A percentile compares a stretch with the other conserved stretches of the same genome.
phyloP scores from a whole-genome alignment of 106 monocot genomes.

The Dioscorea alata region DNA sequence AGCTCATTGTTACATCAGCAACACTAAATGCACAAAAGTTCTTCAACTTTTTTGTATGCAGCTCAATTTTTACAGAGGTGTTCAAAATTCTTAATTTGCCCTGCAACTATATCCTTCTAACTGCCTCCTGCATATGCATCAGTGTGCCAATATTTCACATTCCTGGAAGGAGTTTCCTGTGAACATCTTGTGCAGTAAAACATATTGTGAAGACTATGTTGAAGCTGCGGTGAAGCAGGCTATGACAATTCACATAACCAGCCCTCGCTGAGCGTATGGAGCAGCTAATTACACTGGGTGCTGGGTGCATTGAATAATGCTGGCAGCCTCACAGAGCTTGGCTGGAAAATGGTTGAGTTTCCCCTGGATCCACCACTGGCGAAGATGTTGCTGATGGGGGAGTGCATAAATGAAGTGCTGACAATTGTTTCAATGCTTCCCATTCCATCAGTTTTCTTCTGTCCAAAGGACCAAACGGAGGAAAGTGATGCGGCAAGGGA shows the following conservation, averaged over 20 bases:
- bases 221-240: constrained; percentile 97
- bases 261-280: constrained; percentile 86
- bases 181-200: constrained; percentile 82
- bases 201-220: constrained; percentile 95
- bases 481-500: constrained; percentile 97
- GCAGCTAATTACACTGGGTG: constrained; percentile 79
- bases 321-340: constrained; percentile 73
- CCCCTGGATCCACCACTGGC: constrained; percentile 93
- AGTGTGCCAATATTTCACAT: constrained; percentile 89
- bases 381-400: constrained; percentile 95
- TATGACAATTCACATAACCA: constrained; percentile 90
- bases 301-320: constrained; percentile 94
- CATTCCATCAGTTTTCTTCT: constrained; percentile 89
- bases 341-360: constrained; percentile 99
- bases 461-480: constrained; percentile 85
- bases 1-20: constrained; percentile 97
- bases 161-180: constrained; percentile 92
- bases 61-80: not conserved
- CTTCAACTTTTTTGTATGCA: constrained; percentile 58
- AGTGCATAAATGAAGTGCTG: constrained; percentile 83
- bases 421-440: constrained; percentile 96
- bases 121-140: constrained; percentile 5
- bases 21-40: constrained; percentile 94
- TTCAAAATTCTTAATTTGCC: too few species aligned
- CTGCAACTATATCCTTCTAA: too few species aligned